These are phyloP conservation scores for Vitellaria paradoxa DNA, from an alignment of 179 eudicot genomes.

Conservation along the genomic window DNA sequence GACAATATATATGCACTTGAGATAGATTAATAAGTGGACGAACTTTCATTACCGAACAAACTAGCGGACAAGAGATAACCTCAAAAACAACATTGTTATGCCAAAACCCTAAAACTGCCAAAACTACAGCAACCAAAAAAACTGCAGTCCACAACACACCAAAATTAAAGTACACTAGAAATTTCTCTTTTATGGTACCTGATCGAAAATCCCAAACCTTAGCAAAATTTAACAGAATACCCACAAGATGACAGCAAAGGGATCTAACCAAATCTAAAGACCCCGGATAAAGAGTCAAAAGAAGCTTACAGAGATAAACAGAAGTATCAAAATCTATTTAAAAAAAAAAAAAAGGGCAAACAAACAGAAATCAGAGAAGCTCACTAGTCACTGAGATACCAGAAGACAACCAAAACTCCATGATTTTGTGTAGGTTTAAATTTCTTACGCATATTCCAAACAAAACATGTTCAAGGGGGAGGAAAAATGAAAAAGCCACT, in stretches of 20 bases:
- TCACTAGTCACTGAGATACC: not conserved
- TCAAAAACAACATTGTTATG: no score
- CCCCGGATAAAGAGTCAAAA: not conserved
- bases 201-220: not conserved
- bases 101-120: constrained; percentile 7
- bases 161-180: not conserved
- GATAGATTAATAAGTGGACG: no score
- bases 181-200: not conserved
- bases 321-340: no score
- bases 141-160: not conserved
- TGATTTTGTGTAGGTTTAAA: not conserved
- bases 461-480: not conserved
- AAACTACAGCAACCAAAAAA: not conserved
- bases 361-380: no score
- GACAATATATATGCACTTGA: no score
- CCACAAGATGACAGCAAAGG: not conserved
- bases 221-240: not conserved
- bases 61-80: no score
- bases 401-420: constrained; percentile 3
- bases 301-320: not conserved
- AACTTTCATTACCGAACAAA: no score
- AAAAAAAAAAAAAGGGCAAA: not conserved
- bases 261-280: not conserved
- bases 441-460: not conserved
- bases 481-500: not conserved